Conservation (phyloP, 2,329 filamentous ascomycete species). For the Keithomyces neogunnii region DNA sequence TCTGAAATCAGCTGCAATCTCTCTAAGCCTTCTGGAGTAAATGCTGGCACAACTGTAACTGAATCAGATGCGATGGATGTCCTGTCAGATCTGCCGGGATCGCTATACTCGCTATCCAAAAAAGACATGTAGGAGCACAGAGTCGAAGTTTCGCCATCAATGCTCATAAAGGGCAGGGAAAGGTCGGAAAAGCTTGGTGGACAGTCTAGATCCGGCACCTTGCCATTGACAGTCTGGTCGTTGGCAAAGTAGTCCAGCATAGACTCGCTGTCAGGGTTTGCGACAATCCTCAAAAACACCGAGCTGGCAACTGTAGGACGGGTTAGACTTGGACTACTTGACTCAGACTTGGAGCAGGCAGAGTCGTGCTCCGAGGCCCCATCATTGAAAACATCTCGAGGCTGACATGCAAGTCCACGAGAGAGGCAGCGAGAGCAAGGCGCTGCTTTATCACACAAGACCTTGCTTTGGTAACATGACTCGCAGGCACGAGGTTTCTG, state of each 20-base stretch:
- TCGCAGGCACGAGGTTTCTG: conserved; percentile 20
- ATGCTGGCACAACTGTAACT: neutral
- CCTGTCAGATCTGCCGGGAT: neutral
- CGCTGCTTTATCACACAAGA: conserved; percentile 17
- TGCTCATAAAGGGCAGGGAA: conserved; percentile 5
- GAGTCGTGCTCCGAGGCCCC: neutral
- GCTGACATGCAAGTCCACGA: conserved; percentile 9
- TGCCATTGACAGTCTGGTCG: conserved; percentile 4
- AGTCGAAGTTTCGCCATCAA: neutral
- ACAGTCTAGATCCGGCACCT: conserved; percentile 4
- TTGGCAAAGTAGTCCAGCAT: conserved; percentile 5
- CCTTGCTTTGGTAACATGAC: conserved; percentile 19
- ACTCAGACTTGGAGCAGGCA: neutral
- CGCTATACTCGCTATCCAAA: neutral
- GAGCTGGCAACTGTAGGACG: neutral
- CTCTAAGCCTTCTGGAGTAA: neutral
- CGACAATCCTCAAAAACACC: neutral
- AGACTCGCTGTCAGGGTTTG: conserved; percentile 6
- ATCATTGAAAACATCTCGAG: neutral
- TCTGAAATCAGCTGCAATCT: neutral
- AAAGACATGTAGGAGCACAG: conserved; percentile 3
- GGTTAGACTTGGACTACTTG: neutral
- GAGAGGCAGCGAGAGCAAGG: conserved; percentile 17
- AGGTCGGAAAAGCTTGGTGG: neutral
- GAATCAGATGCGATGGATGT: neutral